Conservation (phyloP, 2,329 filamentous ascomycete species). For the Microdochium bolleyi region DNA sequence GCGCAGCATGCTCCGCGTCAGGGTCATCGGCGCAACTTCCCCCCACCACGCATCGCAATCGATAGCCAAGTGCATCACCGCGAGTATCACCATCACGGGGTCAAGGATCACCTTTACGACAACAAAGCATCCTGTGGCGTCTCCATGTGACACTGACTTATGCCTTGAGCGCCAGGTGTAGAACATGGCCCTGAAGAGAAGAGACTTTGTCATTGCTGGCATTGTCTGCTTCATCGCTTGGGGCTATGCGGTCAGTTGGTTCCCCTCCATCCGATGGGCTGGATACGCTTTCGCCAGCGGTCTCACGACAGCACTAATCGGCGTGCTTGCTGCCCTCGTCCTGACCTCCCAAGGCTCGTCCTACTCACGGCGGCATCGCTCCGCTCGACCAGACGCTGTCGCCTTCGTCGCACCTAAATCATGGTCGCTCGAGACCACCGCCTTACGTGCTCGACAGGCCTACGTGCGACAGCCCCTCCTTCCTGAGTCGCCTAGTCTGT, state of each 20-base stretch:
- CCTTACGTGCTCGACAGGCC: constrained; percentile 54
- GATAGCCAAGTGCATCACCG: neutral
- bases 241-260: constrained; percentile 77
- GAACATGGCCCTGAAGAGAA: constrained; percentile 64
- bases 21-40: neutral
- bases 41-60: neutral
- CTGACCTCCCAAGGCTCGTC: constrained; percentile 49
- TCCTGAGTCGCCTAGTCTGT: constrained; percentile 68
- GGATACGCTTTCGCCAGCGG: constrained; percentile 78
- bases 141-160: neutral
- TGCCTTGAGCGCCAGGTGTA: constrained; percentile 9
- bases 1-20: neutral
- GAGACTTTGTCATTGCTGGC: constrained; percentile 62
- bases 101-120: too few relatives aligned
- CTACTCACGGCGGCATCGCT: constrained; percentile 29
- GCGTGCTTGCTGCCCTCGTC: constrained; percentile 49
- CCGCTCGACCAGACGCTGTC: constrained; percentile 32
- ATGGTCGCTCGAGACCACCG: constrained; percentile 66
- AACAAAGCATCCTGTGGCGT: too few relatives aligned
- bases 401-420: constrained; percentile 53
- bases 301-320: constrained; percentile 44
- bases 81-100: neutral
- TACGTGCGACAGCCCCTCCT: constrained; percentile 68
- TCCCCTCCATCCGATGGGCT: constrained; percentile 74
- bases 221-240: constrained; percentile 74